Percentiles rank a stretch among this genome's conserved stretches.
Conservation (phyloP, 371 early-diverging fungal species). For the Umbelopsis sp. region DNA sequence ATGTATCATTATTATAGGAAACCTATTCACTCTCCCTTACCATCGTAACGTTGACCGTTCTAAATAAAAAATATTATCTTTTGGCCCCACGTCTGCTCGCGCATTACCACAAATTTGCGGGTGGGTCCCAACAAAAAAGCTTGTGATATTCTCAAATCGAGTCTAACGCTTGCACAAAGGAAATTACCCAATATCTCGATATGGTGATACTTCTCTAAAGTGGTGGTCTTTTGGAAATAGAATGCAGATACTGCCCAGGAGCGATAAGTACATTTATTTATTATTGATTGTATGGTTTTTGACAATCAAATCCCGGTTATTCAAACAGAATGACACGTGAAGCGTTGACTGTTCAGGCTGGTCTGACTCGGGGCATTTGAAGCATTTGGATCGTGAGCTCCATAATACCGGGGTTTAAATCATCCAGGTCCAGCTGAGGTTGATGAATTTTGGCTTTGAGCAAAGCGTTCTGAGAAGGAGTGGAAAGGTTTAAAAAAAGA, state of each 20-base stretch:
- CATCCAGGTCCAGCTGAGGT: slow-evolving; percentile 38
- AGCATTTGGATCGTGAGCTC: slow-evolving; percentile 29
- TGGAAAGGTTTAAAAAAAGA: slow-evolving; percentile 10
- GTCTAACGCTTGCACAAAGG: neutral
- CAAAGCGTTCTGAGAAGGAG: neutral
- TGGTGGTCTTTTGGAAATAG: neutral
- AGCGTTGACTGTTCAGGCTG: neutral
- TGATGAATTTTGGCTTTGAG: slow-evolving; percentile 38
- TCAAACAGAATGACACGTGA: neutral
- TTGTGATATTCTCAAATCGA: neutral
- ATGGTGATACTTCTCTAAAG: neutral
- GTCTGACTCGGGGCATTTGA: neutral
- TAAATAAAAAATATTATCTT: neutral
- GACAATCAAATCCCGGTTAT: neutral
- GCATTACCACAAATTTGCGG: no score
- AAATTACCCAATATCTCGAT: neutral
- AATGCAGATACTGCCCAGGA: neutral
- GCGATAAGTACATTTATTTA: no score
- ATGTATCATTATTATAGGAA: neutral
- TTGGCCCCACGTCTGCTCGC: no score
- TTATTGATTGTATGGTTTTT: neutral
- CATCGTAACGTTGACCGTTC: neutral
- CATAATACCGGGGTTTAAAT: slow-evolving; percentile 34
- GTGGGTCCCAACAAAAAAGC: no score
- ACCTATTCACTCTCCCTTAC: no score